phyloP scores from a whole-genome alignment of 768 basidiomycete species.

The Suillus bovinus region DNA sequence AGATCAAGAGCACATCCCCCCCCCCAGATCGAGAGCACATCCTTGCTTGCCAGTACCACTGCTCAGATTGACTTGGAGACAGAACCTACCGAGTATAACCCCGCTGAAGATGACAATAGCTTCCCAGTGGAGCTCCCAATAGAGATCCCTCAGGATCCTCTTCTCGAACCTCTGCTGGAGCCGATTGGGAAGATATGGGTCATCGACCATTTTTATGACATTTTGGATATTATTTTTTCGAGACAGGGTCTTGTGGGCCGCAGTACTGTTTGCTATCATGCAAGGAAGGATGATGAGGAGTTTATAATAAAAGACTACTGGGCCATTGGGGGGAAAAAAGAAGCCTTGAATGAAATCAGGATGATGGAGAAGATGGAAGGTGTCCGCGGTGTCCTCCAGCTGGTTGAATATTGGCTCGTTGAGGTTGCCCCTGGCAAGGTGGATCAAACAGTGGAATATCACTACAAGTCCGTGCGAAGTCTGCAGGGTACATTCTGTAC shows the following conservation, averaged over 20 bases:
- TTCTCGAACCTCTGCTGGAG: background rate
- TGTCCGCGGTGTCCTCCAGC: background rate
- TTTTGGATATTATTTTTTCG: background rate
- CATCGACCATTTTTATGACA: background rate
- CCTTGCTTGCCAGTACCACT: too few species aligned
- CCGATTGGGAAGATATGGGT: background rate
- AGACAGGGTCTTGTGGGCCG: background rate
- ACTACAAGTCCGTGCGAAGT: background rate
- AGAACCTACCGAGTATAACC: too few species aligned
- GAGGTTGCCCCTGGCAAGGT: background rate
- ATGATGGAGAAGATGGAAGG: slow-evolving; percentile 10
- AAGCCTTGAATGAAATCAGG: slow-evolving; percentile 4
- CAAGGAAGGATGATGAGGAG: background rate
- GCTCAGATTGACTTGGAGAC: too few species aligned
- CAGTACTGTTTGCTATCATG: background rate
- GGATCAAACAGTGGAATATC: background rate
- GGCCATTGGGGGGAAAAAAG: background rate
- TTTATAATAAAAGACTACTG: slow-evolving; percentile 10
- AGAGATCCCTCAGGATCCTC: background rate
- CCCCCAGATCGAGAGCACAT: too few species aligned
- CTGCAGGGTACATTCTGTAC: background rate
- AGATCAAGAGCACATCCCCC: too few species aligned
- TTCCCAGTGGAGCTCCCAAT: background rate
- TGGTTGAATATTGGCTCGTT: slow-evolving; percentile 1
- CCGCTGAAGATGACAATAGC: too few species aligned